Evolutionary conservation across 768 basidiomycete species (phyloP).

Genomic region (Pleurotus tuoliensis): DNA sequence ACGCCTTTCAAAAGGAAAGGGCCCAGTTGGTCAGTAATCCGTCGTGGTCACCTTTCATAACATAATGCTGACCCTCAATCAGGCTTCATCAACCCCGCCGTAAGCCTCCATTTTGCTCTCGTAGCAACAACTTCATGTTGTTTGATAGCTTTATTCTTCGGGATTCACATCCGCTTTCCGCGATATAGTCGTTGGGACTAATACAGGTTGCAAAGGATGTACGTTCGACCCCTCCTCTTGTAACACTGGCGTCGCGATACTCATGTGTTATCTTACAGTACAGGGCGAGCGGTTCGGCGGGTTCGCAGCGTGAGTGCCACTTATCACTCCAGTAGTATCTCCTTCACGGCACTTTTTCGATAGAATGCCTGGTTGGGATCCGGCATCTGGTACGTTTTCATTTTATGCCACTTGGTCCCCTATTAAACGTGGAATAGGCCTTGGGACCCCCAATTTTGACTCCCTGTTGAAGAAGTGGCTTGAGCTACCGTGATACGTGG

Average conservation of each 20-base stretch:
- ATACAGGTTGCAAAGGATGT: slow-evolving; percentile 42
- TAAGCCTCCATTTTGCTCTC: slow-evolving; percentile 14
- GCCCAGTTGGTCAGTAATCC: slow-evolving; percentile 25
- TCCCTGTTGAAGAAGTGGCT: slow-evolving; percentile 35
- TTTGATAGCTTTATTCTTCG: slow-evolving; percentile 23
- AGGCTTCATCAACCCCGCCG: slow-evolving; percentile 43
- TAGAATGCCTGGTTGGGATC: slow-evolving; percentile 38
- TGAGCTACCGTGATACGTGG: slow-evolving; percentile 22
- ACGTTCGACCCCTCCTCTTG: slow-evolving; percentile 9
- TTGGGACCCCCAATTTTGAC: slow-evolving; percentile 43
- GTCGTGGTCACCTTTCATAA: slow-evolving; percentile 15
- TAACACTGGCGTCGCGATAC: background rate
- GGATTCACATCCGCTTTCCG: slow-evolving; percentile 33
- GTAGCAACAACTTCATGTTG: background rate
- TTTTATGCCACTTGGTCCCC: background rate
- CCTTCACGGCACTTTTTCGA: background rate
- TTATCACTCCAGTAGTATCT: background rate
- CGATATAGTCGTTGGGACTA: slow-evolving; percentile 39
- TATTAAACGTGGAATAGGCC: background rate
- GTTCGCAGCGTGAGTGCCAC: slow-evolving; percentile 29
- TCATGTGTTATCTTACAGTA: slow-evolving; percentile 16
- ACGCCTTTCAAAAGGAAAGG: slow-evolving; percentile 29
- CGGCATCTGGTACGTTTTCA: slow-evolving; percentile 30
- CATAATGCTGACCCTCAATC: background rate
- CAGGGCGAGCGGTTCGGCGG: slow-evolving; percentile 27